These are phyloP conservation scores for Brettanomyces naardenensis DNA, from an alignment of 805 yeast genomes.

Conservation along the genomic window DNA sequence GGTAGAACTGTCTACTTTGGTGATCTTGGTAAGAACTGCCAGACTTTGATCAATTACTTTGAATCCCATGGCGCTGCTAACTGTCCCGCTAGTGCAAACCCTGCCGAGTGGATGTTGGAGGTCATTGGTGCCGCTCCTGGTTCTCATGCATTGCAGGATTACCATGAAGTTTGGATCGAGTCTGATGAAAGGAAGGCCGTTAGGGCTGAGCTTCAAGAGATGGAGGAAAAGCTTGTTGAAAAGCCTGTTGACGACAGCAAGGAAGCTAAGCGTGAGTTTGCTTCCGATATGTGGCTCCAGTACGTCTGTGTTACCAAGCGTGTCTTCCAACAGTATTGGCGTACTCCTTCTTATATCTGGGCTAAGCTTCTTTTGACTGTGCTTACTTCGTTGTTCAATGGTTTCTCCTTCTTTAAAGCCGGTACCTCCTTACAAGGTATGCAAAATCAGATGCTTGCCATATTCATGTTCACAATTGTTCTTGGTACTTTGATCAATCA, in stretches of 20 bases:
- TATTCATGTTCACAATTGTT: conserved; percentile 59
- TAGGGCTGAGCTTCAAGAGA: conserved; percentile 47
- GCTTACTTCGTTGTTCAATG: conserved; percentile 51
- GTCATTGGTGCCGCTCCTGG: conserved; percentile 82
- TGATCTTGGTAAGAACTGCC: conserved; percentile 52
- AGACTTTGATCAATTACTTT: conserved; percentile 53
- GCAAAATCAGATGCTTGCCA: conserved; percentile 76
- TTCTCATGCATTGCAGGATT: conserved; percentile 64
- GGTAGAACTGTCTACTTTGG: conserved; percentile 75
- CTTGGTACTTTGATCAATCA: conserved; percentile 55
- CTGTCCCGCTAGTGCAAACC: conserved; percentile 67
- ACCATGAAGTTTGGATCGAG: conserved; percentile 68
- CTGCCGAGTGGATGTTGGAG: conserved; percentile 90
- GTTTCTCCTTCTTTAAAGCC: conserved; percentile 64
- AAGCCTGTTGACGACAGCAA: conserved; percentile 26
- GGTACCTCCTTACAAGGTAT: conserved; percentile 54
- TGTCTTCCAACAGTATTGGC: conserved; percentile 54
- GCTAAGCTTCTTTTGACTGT: conserved; percentile 47
- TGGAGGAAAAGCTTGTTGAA: conserved; percentile 52
- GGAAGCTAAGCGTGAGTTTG: conserved; percentile 35
- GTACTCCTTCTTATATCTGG: conserved; percentile 55
- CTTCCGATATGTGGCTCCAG: conserved; percentile 35
- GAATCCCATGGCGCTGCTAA: conserved; percentile 56
- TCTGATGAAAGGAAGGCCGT: conserved; percentile 57
- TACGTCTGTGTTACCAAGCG: conserved; percentile 38